A percentile compares a stretch with the other conserved stretches of the same genome.
Evolutionary conservation across 2,329 filamentous ascomycete genomes (phyloP).

Genomic region (Phialophora verrucosa): DNA sequence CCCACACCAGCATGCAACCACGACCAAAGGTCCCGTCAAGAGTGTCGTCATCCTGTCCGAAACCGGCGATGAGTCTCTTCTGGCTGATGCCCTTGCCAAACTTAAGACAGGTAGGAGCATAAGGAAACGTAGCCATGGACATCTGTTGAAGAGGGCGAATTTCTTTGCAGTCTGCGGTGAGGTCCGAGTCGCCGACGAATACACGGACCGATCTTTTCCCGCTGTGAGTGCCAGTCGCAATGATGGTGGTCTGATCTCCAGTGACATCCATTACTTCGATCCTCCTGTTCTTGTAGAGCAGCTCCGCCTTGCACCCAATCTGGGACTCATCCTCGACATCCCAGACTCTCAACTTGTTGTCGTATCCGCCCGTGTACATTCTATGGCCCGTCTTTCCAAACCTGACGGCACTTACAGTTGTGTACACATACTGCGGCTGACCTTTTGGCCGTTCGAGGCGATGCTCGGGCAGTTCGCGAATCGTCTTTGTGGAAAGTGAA

Average conservation of each 20-base stretch:
- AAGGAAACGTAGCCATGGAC: constrained; percentile 39
- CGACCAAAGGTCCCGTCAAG: constrained; percentile 44
- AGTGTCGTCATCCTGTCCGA: constrained; percentile 52
- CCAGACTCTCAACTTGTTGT: constrained; percentile 64
- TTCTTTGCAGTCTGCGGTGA: background rate
- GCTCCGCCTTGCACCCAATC: constrained; percentile 44
- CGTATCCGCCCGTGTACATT: constrained; percentile 62
- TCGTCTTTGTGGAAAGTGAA: constrained; percentile 48
- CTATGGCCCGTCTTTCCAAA: constrained; percentile 55
- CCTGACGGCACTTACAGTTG: constrained; percentile 61
- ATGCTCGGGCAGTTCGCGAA: constrained; percentile 57
- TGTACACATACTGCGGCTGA: constrained; percentile 54
- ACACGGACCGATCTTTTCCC: constrained; percentile 44
- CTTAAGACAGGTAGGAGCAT: constrained; percentile 53
- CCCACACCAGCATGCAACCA: constrained; percentile 63
- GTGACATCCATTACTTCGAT: constrained; percentile 60
- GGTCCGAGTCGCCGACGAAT: constrained; percentile 41
- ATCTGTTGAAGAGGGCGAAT: constrained; percentile 39
- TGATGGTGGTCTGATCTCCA: constrained; percentile 44
- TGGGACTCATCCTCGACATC: constrained; percentile 43
- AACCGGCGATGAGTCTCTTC: constrained; percentile 60
- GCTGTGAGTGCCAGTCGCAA: constrained; percentile 56
- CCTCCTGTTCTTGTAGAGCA: constrained; percentile 53
- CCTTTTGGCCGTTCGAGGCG: constrained; percentile 42
- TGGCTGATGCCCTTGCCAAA: constrained; percentile 53